Evolutionary conservation across 1,284 basidiomycete genomes (phyloP), one percentile per base, ranked within the genome.

Genomic region (Apiotrichum gamsii): DNA sequence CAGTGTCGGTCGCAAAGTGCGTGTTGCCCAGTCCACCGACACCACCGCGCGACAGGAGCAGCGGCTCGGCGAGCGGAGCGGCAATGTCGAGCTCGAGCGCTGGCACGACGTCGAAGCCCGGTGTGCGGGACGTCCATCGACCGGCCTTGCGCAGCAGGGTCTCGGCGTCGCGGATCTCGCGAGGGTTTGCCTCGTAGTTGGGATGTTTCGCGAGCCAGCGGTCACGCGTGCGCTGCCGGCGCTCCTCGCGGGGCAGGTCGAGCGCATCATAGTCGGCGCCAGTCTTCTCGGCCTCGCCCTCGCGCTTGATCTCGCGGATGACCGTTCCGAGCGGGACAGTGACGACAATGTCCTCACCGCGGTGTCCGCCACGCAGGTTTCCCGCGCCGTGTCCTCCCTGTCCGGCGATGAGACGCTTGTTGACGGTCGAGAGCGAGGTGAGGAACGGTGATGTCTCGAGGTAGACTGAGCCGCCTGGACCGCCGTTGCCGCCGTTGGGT

Each of bases 11-110:
- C 0, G 54, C 54, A 59, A 94, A 96, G 59, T 86, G 82, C 0
- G 90, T 87, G 62, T 99, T 99, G 6, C 95, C 95, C 13, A 86
- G 67, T 0, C 95, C 95, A 1, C 90, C 90, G 3, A 68, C 57
- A 0, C 95, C 95, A 2, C 95, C 95, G 3, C 78, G 65, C 0
- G 85, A 83, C 32, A 95, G 69, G 10, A 93, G 73, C 43, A 87
- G 78, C 0, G 83, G 72, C 18, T 78, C 73, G 42, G 80, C 51
- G 6, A 66, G 61, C 11, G 65, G 79, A 9, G 75, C 73, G 31
- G 77, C 60, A 8, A 76, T 78, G 21, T 83, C 82, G 4, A 80
- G 74, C 4, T 85, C 82, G 1, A 91, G 76, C 0, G 86, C 82
- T 0, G 82, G 80, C 10, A 56, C 43, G 20, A 56, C 51, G 35